Evolutionary conservation across 2,329 filamentous ascomycete genomes (phyloP).

Genomic region (Diaporthe capsici): DNA sequence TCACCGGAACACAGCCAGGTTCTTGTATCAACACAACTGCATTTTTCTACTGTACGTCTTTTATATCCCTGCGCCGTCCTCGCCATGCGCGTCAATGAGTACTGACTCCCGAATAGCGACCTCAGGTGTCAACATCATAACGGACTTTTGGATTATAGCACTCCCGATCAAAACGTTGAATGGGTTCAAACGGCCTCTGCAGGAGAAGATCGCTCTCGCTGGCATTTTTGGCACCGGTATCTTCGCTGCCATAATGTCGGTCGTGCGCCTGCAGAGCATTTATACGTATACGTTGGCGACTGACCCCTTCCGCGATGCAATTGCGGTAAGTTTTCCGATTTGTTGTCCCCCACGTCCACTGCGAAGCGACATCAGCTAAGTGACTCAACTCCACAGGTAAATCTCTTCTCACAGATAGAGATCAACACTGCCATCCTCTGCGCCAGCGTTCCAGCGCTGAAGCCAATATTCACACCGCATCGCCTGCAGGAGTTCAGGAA

Average conservation of each 20-base stretch:
- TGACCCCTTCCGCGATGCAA: conserved; percentile 51
- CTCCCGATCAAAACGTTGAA: conserved; percentile 61
- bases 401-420: conserved; percentile 63
- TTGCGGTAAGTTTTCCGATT: not conserved
- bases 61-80: not conserved
- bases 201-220: conserved; percentile 65
- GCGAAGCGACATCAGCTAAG: not conserved
- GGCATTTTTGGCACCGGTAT: conserved; percentile 58
- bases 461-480: conserved; percentile 57
- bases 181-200: conserved; percentile 60
- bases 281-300: conserved; percentile 53
- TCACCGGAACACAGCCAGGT: conserved; percentile 49
- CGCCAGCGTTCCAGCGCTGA: conserved; percentile 63
- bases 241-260: conserved; percentile 54
- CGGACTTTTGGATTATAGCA: conserved; percentile 60
- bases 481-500: conserved; percentile 2
- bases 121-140: conserved; percentile 60
- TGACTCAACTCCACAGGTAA: conserved; percentile 45
- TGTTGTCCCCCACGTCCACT: not conserved
- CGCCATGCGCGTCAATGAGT: not conserved
- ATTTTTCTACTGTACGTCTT: conserved; percentile 53
- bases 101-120: conserved; percentile 49
- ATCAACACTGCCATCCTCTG: conserved; percentile 65
- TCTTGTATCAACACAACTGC: conserved; percentile 57
- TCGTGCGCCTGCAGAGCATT: conserved; percentile 57